Evolutionary conservation across 495 filamentous ascomycete genomes (phyloP).

Genomic region (Polyplosphaeria fusca): DNA sequence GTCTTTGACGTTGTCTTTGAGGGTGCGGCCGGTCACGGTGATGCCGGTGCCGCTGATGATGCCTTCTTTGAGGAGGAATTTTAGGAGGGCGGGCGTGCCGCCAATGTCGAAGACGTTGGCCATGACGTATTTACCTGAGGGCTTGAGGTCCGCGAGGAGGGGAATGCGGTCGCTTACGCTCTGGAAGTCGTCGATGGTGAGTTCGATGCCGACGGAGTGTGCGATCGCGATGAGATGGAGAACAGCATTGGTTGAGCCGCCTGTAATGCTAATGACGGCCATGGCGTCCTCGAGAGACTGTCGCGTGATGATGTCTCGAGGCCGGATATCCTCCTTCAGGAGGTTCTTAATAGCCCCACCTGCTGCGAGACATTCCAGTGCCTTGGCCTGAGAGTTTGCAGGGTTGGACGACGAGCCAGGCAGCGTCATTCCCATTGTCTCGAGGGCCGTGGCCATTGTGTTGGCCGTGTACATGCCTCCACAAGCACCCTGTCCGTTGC

Average conservation of each 20-base stretch:
- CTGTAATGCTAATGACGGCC: constrained; percentile 90
- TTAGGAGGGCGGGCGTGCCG: constrained; percentile 85
- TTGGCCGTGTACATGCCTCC: constrained; percentile 99
- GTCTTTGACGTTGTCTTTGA: constrained; percentile 83
- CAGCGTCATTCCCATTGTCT: constrained; percentile 92
- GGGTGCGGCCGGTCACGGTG: constrained; percentile 91
- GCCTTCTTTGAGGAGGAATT: constrained; percentile 86
- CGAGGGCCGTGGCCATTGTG: constrained; percentile 97
- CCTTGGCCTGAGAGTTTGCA: constrained; percentile 81
- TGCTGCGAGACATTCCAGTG: constrained; percentile 77
- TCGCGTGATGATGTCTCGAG: constrained; percentile 84
- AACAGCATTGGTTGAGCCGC: constrained; percentile 95
- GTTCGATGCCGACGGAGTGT: constrained; percentile 85
- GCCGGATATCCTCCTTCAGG: constrained; percentile 82
- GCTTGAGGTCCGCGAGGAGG: constrained; percentile 94
- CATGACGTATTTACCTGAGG: constrained; percentile 96
- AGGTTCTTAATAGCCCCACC: constrained; percentile 84
- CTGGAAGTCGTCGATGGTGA: constrained; percentile 98
- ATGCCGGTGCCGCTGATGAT: constrained; percentile 82
- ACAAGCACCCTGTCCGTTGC: constrained; percentile 89
- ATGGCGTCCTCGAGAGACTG: constrained; percentile 96
- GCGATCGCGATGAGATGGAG: constrained; percentile 96
- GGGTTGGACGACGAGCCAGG: constrained; percentile 91
- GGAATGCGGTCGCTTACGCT: constrained; percentile 84
- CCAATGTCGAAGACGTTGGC: constrained; percentile 85